Percentiles rank a stretch among this genome's conserved stretches.
Conservation (phyloP, 106 monocot species). For the Platanthera zijinensis region DNA sequence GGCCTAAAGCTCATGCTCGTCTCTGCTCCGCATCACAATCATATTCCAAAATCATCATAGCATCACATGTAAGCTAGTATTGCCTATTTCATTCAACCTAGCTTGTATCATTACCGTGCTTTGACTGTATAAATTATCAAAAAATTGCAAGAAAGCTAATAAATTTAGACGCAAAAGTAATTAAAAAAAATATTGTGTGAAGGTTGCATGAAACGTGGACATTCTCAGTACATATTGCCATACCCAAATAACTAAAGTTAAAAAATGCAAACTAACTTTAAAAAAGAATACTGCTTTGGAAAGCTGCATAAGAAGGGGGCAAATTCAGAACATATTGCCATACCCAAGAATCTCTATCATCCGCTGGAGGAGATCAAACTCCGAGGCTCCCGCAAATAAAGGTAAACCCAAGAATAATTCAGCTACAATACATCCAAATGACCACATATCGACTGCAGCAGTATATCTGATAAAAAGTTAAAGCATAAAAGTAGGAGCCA, state of each 20-base stretch:
- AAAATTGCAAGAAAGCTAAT: too few relatives aligned
- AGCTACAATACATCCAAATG: constrained; percentile 91
- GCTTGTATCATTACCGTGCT: too few relatives aligned
- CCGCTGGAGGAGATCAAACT: constrained; percentile 84
- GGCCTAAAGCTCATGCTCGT: too few relatives aligned
- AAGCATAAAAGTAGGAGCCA: constrained; percentile 21
- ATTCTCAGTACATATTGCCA: too few relatives aligned
- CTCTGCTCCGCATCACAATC: too few relatives aligned
- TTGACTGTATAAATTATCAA: too few relatives aligned
- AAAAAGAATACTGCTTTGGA: background rate
- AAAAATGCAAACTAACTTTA: background rate
- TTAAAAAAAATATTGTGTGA: too few relatives aligned
- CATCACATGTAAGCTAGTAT: too few relatives aligned
- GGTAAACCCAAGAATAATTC: constrained; percentile 94
- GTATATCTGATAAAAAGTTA: constrained; percentile 73
- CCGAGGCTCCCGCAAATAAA: constrained; percentile 89
- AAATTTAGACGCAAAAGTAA: too few relatives aligned
- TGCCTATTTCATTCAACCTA: too few relatives aligned
- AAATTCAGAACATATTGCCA: background rate
- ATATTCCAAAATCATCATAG: too few relatives aligned
- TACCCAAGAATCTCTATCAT: constrained; percentile 90
- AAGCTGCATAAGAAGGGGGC: background rate
- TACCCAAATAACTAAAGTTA: background rate
- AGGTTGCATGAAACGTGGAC: too few relatives aligned
- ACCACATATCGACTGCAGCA: constrained; percentile 98